Base-by-base conservation (phyloP, 2,329 filamentous ascomycete species). In the Fusarium chuoi region DNA sequence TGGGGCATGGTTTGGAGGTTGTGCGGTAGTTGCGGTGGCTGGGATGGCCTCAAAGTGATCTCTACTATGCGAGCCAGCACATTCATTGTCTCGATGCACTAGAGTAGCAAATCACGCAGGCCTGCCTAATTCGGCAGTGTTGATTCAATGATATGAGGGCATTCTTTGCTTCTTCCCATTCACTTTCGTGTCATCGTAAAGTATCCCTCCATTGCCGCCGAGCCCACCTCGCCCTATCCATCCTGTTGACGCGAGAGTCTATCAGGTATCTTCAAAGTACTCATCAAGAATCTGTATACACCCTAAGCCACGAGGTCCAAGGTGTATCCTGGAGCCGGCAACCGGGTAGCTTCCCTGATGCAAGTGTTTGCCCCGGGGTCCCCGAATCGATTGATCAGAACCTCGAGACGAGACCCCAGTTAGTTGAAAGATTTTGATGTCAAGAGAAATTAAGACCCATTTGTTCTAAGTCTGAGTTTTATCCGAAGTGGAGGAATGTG, bases 301-400 rank as follows among this genome's bases (percentile, higher is more conserved):
- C n/a, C 46, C 48, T 39, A n/a, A 54, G 33, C 38, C 38, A 39
- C 35, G 30, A 46, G 59, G 12, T 28, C 39, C 62, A 68, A 55
- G 66, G 67, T 51, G 22, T 49, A 71, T 60, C 58, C 62, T 26
- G 45, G 62, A 36, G 26, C 42, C 54, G 55, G 30, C 67, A 51
- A 44, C 59, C 58, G 58, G 71, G 54, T 44, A 58, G 49, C 63
- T 46, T 62, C 58, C 58, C 54, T 62, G 49, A 52, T 67, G 70
- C 70, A 68, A 74, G 66, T 65, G 41, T 46, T 71, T 28, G 38
- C 59, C 30, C 66, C 58, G 41, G 62, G 56, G 22, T 18, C 42
- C 46, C 67, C 58, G 41, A 56, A 22, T n/a, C 42, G 49, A 46
- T 42, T 51, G 42, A 60, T 42, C 48, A 71, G 54, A 42, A 30